These are phyloP conservation scores for Saccharomyces eubayanus DNA, from an alignment of 805 yeast species.

Conservation along the genomic window DNA sequence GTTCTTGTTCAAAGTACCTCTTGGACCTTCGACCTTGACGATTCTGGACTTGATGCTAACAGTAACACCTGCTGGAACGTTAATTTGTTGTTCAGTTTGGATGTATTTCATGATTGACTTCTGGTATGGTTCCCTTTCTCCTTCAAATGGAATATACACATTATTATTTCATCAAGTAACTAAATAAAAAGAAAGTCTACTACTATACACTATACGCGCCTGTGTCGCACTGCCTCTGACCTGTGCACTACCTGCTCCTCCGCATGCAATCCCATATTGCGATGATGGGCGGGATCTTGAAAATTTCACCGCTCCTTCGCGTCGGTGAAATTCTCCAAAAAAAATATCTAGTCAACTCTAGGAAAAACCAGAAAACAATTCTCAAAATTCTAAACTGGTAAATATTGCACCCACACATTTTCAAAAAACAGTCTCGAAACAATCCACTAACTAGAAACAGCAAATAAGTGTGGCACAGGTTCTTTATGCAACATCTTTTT, in stretches of 20 bases:
- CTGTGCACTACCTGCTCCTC: neutral
- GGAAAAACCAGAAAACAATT: neutral
- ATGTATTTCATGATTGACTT: constrained; percentile 59
- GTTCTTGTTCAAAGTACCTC: constrained; percentile 88
- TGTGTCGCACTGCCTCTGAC: neutral
- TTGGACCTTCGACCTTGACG: constrained; percentile 92
- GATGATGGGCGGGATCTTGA: neutral
- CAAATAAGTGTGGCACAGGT: too few species aligned
- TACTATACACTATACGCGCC: neutral
- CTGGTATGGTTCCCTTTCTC: neutral
- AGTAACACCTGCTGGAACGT: constrained; percentile 86
- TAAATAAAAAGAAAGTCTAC: neutral
- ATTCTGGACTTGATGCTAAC: constrained; percentile 86
- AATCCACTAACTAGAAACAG: too few species aligned
- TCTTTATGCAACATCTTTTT: too few species aligned
- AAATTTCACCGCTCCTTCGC: neutral
- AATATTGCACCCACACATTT: neutral
- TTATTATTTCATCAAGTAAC: neutral
- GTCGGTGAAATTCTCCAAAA: neutral
- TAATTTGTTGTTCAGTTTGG: constrained; percentile 76
- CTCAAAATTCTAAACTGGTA: neutral
- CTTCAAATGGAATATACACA: neutral
- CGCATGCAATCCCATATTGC: neutral
- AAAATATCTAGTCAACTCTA: neutral
- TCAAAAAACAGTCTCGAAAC: neutral